A percentile compares a stretch with the other conserved stretches of the same genome.
Conservation (phyloP, 768 basidiomycete genomes). For the Boletus barrowsii region DNA sequence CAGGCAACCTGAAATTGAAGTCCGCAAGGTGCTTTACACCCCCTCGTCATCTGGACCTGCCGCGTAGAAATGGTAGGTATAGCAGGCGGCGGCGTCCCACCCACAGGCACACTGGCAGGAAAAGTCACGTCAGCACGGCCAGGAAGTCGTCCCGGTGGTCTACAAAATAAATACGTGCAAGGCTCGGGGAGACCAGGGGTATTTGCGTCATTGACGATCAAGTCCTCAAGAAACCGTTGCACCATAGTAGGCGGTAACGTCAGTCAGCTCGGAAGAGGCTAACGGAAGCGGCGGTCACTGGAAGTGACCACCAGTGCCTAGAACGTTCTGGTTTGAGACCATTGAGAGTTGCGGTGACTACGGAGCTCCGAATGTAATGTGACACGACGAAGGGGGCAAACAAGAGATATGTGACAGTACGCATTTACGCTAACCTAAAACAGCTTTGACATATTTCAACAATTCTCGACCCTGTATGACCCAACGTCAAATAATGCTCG, state of each 20-base stretch:
- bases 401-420: neutral
- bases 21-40: no score
- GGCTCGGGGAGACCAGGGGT: neutral
- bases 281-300: no score
- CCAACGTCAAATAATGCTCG: conserved; percentile 3
- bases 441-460: conserved; percentile 65
- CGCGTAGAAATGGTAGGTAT: no score
- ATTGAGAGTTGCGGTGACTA: no score
- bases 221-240: neutral
- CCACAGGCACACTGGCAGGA: no score
- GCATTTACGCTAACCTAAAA: conserved; percentile 54
- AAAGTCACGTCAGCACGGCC: no score
- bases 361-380: neutral
- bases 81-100: no score
- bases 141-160: neutral
- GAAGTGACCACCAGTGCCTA: no score
- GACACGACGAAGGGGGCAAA: neutral
- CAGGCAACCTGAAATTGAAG: no score
- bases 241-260: neutral
- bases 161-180: neutral
- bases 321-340: no score
- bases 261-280: neutral
- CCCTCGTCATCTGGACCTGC: no score
- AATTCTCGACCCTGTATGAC: conserved; percentile 60
- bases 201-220: conserved; percentile 2